Base-by-base conservation (phyloP, 441 rosid genomes). In the Euphorbia corollata region DNA sequence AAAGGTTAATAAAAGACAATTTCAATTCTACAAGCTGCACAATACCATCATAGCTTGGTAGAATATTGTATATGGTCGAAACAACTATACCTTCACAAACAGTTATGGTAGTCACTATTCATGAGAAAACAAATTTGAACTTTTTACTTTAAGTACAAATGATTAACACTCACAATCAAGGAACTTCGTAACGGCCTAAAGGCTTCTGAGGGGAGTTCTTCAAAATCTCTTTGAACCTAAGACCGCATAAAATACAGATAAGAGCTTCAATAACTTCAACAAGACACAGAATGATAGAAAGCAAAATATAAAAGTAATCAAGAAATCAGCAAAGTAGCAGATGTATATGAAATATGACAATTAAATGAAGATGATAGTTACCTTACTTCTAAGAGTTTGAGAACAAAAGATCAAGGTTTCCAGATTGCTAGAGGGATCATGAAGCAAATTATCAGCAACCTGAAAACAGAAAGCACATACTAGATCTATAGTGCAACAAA, bases 371-470 rank as follows among this genome's bases (percentile, higher is more conserved):
- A 60, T 22, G 15, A 50, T 75, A 63, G 36, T 74, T 88, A 94
- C 99, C 98, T 94, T 95, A 96, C 98, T 88, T 83, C 99, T 79
- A 69, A 95, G 99, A 20, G 99, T 95, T 78, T 95, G 99, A 55
- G 99, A 95, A 74, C 98, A 95, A 78, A 95, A 95, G 75, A 95
- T 92, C 71, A 88, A 82, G 55, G 99, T 95, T 78, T 95, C 98
- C 75, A 84, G 69, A 84, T 95, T 95, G 89, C 98, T 95, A 3
- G 92, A 81, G 64, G 94, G 81, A 80, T 95, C 99, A 55, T 95
- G 99, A 68, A 95, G 98, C 83, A 95, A 83, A 79, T 95, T 95
- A 84, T 95, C 99, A 79, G 98, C 98, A 71, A 95, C 97, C 99
- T 94, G 54, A 60, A 61, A 20, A 43, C 68, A 67, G 39, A 75